Conservation (phyloP, 371 early-diverging fungal genomes). For the Mucor sp. region DNA sequence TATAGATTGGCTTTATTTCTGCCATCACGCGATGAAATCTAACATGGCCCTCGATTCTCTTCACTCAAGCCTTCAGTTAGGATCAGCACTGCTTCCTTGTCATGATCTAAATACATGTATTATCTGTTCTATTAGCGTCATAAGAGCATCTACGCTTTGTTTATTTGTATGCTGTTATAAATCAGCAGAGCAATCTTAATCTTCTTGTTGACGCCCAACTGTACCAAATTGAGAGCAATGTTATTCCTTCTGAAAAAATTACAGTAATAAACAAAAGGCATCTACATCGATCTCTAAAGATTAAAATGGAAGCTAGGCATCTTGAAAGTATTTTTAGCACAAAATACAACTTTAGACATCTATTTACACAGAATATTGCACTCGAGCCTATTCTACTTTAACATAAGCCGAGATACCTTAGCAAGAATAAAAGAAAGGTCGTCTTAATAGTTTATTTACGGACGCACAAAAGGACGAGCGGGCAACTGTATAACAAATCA, state of each 20-base stretch:
- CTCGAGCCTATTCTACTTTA: neutral
- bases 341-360: neutral
- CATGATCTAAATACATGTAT: no score
- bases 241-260: neutral
- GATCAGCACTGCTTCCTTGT: no score
- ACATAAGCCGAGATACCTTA: neutral
- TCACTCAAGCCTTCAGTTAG: no score
- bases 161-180: neutral
- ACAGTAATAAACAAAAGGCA: neutral
- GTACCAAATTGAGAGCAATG: neutral
- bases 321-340: neutral
- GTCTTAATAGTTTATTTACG: neutral
- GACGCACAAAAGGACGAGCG: slow-evolving; percentile 3
- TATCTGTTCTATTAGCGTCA: no score
- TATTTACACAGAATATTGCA: neutral
- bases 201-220: neutral
- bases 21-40: neutral
- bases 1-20: neutral
- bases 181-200: neutral
- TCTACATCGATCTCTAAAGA: neutral
- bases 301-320: neutral
- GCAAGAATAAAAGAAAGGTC: neutral
- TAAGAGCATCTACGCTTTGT: neutral
- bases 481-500: neutral
- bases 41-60: neutral